Evolutionary conservation across 495 filamentous ascomycete species (phyloP).

Genomic region (Astrothelium subdiscretum): DNA sequence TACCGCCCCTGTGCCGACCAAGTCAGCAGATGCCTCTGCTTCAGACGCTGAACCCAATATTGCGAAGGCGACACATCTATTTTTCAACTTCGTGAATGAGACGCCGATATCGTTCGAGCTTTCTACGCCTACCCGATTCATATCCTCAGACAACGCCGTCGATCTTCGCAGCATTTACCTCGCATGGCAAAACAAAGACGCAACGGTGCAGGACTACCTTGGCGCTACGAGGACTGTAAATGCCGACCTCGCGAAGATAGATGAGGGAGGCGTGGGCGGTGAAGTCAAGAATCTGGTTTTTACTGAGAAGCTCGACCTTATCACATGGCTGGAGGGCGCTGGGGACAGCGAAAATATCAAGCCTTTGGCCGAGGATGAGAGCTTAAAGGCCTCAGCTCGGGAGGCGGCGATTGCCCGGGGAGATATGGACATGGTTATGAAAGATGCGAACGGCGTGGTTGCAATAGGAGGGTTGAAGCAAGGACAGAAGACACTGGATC

Average conservation of each 20-base stretch:
- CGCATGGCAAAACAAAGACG: constrained; percentile 84
- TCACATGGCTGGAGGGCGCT: constrained; percentile 82
- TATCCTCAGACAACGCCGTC: constrained; percentile 57
- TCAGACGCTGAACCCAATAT: constrained; percentile 40
- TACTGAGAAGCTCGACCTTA: constrained; percentile 77
- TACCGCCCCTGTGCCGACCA: constrained; percentile 54
- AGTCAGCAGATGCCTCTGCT: constrained; percentile 48
- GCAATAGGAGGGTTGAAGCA: constrained; percentile 36
- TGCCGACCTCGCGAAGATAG: constrained; percentile 47
- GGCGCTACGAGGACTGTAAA: constrained; percentile 68
- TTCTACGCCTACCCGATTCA: constrained; percentile 66
- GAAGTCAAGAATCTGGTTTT: constrained; percentile 76
- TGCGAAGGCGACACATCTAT: constrained; percentile 68
- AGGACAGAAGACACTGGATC: constrained; percentile 56
- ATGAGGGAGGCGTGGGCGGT: constrained; percentile 38
- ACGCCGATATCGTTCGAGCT: not conserved
- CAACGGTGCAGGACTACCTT: constrained; percentile 80
- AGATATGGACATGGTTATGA: constrained; percentile 39
- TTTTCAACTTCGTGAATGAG: constrained; percentile 54
- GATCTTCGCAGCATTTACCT: constrained; percentile 92
- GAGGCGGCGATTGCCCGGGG: constrained; percentile 40
- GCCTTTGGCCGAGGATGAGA: constrained; percentile 48
- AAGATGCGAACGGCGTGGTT: constrained; percentile 36
- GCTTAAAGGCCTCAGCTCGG: constrained; percentile 29
- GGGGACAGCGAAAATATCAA: constrained; percentile 77